These are phyloP conservation scores for Aspergillus candidus DNA, from an alignment of 2,329 filamentous ascomycete species.

Conservation along the genomic window DNA sequence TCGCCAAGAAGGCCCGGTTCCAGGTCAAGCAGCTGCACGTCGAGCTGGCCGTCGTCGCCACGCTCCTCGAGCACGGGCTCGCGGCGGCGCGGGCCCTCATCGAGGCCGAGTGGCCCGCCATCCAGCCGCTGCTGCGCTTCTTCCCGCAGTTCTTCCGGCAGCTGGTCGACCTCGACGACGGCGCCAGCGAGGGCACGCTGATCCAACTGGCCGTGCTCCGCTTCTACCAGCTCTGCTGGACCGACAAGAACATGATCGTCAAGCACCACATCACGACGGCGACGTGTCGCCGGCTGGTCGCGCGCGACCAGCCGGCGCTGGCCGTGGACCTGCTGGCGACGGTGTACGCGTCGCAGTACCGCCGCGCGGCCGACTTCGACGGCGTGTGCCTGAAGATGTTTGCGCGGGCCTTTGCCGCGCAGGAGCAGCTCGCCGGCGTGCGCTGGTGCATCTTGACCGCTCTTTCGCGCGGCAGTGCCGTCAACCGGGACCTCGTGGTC, in stretches of 20 bases:
- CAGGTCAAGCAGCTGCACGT: constrained; percentile 30
- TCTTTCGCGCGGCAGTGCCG: constrained; percentile 28
- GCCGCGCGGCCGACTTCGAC: constrained; percentile 27
- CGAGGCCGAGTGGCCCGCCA: constrained; percentile 24
- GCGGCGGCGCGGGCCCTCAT: constrained; percentile 27
- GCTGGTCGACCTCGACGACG: constrained; percentile 20
- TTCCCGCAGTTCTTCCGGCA: constrained; percentile 34
- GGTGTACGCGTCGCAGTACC: constrained; percentile 34
- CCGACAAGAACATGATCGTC: constrained; percentile 24
- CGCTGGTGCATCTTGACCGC: constrained; percentile 38
- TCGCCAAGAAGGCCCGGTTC: constrained; percentile 24
- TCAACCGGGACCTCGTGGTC: constrained; percentile 27
- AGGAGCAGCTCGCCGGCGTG: constrained; percentile 28
- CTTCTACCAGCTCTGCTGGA: constrained; percentile 35
- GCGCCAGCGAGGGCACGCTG: constrained; percentile 18
- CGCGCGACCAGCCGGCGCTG: constrained; percentile 15
- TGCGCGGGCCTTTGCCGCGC: constrained; percentile 27
- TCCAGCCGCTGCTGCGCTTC: constrained; percentile 18
- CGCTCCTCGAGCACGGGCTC: constrained; percentile 27
- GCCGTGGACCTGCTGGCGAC: constrained; percentile 31
- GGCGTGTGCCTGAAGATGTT: constrained; percentile 36
- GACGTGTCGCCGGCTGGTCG: constrained; percentile 25
- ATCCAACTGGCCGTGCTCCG: constrained; percentile 34
- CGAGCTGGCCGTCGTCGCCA: constrained; percentile 33
- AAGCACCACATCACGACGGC: constrained; percentile 33